Evolutionary conservation across 2,329 filamentous ascomycete genomes (phyloP), one percentile per base, ranked within the genome.

Genomic region (Neofusicoccum sp.): DNA sequence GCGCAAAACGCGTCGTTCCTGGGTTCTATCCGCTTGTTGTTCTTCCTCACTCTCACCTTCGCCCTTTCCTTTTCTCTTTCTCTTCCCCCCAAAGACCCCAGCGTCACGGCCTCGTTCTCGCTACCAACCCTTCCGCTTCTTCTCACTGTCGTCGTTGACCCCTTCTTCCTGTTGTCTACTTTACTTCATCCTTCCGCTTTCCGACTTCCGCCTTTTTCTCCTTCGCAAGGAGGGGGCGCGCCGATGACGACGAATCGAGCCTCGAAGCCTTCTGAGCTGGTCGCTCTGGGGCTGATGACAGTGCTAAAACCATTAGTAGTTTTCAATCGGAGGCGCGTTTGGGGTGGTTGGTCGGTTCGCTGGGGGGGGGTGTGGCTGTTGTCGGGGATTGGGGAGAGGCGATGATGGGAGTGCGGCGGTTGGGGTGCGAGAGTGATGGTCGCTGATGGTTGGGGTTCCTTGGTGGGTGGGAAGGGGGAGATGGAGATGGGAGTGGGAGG

Each of bases 291-390:
- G 59, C 39, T 54, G n/a, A 37, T 62, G 61, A 62, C 11, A 37
- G 49, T 41, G 49, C 50, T 56, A 28, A 47, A 28, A 22, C 22
- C 22, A 22, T 22, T 22, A 56, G 61, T 62, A 62, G 61, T 62
- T 62, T 62, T 62, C 61, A 62, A 62, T 62, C 61, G 61, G 61
- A 62, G 41, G 34, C 49, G 59, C 59, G 47, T 41, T 6, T 16
- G 45, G 22, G 8, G 5, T 44, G 34, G 34, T 12, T 33, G 22
- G 16, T 50, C 7, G 11, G 29, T 59, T 36, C 29, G 12, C 34
- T 14, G 11, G 31, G 44, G 39, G 14, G 3, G 11, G 39, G 28
- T 6, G 47, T 14, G 29, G 31, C 22, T 22, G 22, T 22, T 22
- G 22, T 22, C 22, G 29, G 6, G 39, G 16, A n/a, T 12, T n/a